Conservation (phyloP, 2,329 filamentous ascomycete genomes). For the Beauveria australis region DNA sequence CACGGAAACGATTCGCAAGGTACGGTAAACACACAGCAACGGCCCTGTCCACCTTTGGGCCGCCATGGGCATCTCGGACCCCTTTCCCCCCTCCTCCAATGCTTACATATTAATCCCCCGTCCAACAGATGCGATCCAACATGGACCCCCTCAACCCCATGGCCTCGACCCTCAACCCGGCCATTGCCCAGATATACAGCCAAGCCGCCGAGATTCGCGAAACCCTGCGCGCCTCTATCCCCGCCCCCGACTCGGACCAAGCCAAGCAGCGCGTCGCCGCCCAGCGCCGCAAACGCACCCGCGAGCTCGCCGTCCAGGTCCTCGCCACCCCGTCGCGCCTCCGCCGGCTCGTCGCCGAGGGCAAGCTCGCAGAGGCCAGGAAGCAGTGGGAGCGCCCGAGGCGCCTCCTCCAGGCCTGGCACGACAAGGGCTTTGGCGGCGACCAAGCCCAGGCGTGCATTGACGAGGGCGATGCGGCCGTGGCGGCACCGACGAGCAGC, state of each 20-base stretch:
- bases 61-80: too few relatives aligned
- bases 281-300: slow-evolving; percentile 30
- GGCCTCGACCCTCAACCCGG: slow-evolving; percentile 63
- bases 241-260: slow-evolving; percentile 35
- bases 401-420: slow-evolving; percentile 44
- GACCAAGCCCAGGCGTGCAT: slow-evolving; percentile 45
- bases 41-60: too few relatives aligned
- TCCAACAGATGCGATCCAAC: slow-evolving; percentile 59
- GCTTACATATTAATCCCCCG: background rate
- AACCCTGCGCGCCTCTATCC: slow-evolving; percentile 38
- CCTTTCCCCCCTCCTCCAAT: background rate
- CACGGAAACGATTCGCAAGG: slow-evolving; percentile 86
- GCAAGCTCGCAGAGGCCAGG: slow-evolving; percentile 52
- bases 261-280: slow-evolving; percentile 26
- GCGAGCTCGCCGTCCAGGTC: slow-evolving; percentile 54
- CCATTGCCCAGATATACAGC: slow-evolving; percentile 66
- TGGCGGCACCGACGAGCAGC: slow-evolving; percentile 17
- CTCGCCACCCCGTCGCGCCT: slow-evolving; percentile 54
- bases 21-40: slow-evolving; percentile 20
- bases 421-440: slow-evolving; percentile 45
- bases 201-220: slow-evolving; percentile 48
- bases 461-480: slow-evolving; percentile 44
- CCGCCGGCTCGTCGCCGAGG: slow-evolving; percentile 48
- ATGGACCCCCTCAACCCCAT: slow-evolving; percentile 74
- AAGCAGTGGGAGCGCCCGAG: slow-evolving; percentile 48